These are phyloP conservation scores for Hortiboletus flavorubellus DNA, from an alignment of 768 basidiomycete species.

Conservation along the genomic window DNA sequence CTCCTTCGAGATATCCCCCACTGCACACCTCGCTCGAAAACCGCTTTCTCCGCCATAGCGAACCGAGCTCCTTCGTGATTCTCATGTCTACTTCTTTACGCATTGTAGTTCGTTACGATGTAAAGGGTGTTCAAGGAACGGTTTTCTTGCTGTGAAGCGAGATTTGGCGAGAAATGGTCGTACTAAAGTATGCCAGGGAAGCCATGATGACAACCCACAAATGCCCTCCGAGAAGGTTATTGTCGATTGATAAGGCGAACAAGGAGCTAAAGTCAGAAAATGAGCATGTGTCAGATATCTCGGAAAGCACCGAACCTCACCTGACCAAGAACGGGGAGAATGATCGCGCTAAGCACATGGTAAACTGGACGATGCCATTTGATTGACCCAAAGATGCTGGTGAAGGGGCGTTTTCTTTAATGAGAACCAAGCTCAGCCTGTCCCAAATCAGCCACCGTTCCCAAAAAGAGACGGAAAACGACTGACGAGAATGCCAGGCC, in stretches of 20 bases:
- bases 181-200: constrained; percentile 38
- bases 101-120: not conserved
- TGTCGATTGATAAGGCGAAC: constrained; percentile 51
- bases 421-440: constrained; percentile 62
- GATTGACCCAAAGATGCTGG: constrained; percentile 54
- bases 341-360: constrained; percentile 56
- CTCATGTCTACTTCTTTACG: too few species aligned
- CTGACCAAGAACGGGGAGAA: constrained; percentile 60
- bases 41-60: too few species aligned
- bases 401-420: constrained; percentile 50
- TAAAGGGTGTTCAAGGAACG: constrained; percentile 5
- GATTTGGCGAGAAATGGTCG: constrained; percentile 24
- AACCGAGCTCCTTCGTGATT: too few species aligned
- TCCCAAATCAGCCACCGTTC: not conserved
- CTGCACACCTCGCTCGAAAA: too few species aligned
- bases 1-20: too few species aligned
- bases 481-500: constrained; percentile 55
- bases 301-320: constrained; percentile 23
- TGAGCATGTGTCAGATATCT: not conserved
- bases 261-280: constrained; percentile 39
- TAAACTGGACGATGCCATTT: constrained; percentile 61
- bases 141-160: constrained; percentile 23
- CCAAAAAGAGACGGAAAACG: not conserved
- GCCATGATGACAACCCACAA: constrained; percentile 58
- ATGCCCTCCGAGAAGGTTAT: constrained; percentile 49